Base-by-base conservation (phyloP, 2,329 filamentous ascomycete species). In the Phialemonium atrogriseum region DNA sequence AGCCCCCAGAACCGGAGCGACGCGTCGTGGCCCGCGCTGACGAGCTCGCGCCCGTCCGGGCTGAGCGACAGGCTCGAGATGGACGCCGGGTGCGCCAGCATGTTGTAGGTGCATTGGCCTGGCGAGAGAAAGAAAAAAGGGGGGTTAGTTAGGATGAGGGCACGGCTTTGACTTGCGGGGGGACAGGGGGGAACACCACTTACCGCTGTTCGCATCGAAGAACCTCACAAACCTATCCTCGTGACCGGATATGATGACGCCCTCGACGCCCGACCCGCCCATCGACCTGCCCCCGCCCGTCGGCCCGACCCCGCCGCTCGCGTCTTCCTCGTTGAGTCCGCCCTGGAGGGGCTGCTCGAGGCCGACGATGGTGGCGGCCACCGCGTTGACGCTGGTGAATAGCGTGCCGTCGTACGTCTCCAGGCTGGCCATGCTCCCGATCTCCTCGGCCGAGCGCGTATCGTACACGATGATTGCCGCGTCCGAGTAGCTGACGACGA, bases 51-150 rank as follows among this genome's bases (percentile, higher is more conserved):
- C 27, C 89, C 88, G 51, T 96, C 89, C 10, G 89, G 91, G 45
- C 86, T 94, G 13, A 98, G 73, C 0, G 86, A 93, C 5, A 98
- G 71, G 16, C 84, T 82, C 2, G 91, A 93, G 44, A 98, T 95
- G 35, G 91, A 81, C 4, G 88, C 83, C 1, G 91, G 87, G 48
- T 98, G 91, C 5, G 91, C 91, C 37, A 96, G 77, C 91, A 98
- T 98, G 50, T 84, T 93, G 60, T 98, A 98, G 42, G 91, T 96
- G 62, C 88, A 95, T 86, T 98, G 91, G 35, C 91, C 91, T 96
- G 24, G 43, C n/a, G 10, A 32, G 10, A 4, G 7, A 16, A 22
- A 12, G 14, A n/a, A 27, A 15, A 14, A 20, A 29, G n/a, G 16
- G 10, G 16, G 16, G 14, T 12, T 11, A 15, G 14, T 12, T 10